Evolutionary conservation across 2,329 filamentous ascomycete genomes (phyloP).

Genomic region (Setomelanomma holmii): DNA sequence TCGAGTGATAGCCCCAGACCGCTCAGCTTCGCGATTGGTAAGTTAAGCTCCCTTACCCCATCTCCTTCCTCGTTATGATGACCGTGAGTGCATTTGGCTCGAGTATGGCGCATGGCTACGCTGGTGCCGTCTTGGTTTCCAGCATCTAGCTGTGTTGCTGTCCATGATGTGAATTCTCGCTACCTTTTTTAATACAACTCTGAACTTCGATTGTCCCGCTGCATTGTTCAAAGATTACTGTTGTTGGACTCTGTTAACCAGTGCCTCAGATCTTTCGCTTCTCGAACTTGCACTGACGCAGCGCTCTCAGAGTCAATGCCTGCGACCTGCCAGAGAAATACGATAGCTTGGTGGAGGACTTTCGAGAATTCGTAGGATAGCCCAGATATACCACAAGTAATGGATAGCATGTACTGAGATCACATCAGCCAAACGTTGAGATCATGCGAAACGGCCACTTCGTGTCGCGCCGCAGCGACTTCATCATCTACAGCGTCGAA

Average conservation of each 20-base stretch:
- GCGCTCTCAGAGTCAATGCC: constrained; percentile 77
- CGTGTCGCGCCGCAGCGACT: constrained; percentile 95
- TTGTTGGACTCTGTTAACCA: constrained; percentile 39
- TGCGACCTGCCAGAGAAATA: constrained; percentile 93
- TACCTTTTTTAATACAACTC: constrained; percentile 91
- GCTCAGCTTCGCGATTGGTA: constrained; percentile 29
- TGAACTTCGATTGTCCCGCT: constrained; percentile 63
- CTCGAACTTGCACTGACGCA: constrained; percentile 15
- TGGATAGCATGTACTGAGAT: constrained; percentile 51
- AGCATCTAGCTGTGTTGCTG: constrained; percentile 64
- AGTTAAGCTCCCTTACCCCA: constrained; percentile 24
- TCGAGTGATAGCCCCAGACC: constrained; percentile 19
- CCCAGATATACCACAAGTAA: constrained; percentile 48
- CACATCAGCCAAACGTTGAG: constrained; percentile 74
- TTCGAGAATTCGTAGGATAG: constrained; percentile 80
- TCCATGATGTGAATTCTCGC: constrained; percentile 99
- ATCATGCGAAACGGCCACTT: constrained; percentile 94
- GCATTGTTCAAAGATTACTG: constrained; percentile 25
- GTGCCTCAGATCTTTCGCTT: constrained; percentile 35
- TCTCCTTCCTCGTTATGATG: constrained; percentile 72
- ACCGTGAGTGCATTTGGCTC: constrained; percentile 99
- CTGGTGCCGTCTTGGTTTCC: constrained; percentile 78
- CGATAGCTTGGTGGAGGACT: constrained; percentile 80
- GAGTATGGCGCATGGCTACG: constrained; percentile 79
- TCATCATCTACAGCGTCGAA: constrained; percentile 98